These are phyloP conservation scores for Yamagishiella unicocca DNA, from an alignment of 139 green algal genomes.

Conservation along the genomic window DNA sequence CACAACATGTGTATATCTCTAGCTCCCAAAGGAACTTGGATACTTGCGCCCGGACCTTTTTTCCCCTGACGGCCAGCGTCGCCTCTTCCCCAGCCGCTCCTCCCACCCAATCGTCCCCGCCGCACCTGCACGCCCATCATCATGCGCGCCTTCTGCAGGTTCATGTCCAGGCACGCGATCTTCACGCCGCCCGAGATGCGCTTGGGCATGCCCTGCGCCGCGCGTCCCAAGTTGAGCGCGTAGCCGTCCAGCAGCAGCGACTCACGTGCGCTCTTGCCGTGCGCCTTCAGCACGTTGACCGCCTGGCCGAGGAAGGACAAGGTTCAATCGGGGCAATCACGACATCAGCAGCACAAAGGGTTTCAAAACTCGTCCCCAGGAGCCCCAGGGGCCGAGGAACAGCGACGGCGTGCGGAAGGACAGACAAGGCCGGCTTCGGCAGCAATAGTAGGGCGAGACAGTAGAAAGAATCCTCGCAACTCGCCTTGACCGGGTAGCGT, in stretches of 20 bases:
- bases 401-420: too few species aligned
- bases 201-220: slow-evolving; percentile 81
- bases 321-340: too few species aligned
- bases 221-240: slow-evolving; percentile 92
- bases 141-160: slow-evolving; percentile 93
- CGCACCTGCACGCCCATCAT: slow-evolving; percentile 90
- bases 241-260: slow-evolving; percentile 94
- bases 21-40: too few species aligned
- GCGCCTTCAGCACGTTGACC: slow-evolving; percentile 99
- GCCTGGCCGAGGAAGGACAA: slow-evolving; percentile 45
- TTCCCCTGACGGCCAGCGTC: too few species aligned
- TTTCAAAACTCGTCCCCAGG: too few species aligned
- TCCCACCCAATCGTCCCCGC: neutral
- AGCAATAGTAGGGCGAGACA: too few species aligned
- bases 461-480: too few species aligned
- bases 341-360: too few species aligned
- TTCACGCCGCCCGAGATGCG: slow-evolving; percentile 59
- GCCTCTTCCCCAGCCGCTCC: neutral
- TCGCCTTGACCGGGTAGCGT: slow-evolving; percentile 87
- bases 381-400: too few species aligned
- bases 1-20: too few species aligned
- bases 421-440: too few species aligned
- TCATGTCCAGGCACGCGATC: slow-evolving; percentile 96
- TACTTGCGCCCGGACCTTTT: too few species aligned
- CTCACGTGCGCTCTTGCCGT: slow-evolving; percentile 92